Evolutionary conservation across 2,329 filamentous ascomycete genomes (phyloP).

Genomic region (Calcarisporium arbuscula): DNA sequence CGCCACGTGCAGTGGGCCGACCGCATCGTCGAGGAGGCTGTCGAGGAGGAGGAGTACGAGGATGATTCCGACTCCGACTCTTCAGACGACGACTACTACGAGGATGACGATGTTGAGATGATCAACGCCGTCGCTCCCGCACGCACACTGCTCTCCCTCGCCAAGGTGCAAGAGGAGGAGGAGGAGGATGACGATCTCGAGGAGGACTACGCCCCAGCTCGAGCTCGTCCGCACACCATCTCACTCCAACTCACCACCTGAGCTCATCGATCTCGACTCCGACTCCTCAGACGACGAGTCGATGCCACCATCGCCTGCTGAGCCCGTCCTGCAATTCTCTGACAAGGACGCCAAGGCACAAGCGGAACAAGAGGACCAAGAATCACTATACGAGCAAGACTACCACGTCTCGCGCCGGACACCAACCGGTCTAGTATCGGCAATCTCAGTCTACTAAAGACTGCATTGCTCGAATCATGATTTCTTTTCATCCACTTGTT

Average conservation of each 20-base stretch:
- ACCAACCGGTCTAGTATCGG: slow-evolving; percentile 43
- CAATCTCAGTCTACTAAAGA: slow-evolving; percentile 51
- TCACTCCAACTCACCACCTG: slow-evolving; percentile 59
- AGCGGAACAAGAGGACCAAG: slow-evolving; percentile 33
- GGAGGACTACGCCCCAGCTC: slow-evolving; percentile 59
- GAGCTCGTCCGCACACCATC: slow-evolving; percentile 64
- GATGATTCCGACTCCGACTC: slow-evolving; percentile 53
- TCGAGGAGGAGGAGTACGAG: slow-evolving; percentile 58
- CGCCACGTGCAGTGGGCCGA: slow-evolving; percentile 86
- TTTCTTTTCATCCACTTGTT: slow-evolving; percentile 3
- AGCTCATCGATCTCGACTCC: slow-evolving; percentile 61
- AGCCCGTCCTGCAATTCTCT: slow-evolving; percentile 51
- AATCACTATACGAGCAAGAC: slow-evolving; percentile 43
- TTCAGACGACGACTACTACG: slow-evolving; percentile 42
- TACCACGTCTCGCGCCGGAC: slow-evolving; percentile 49
- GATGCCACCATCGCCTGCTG: slow-evolving; percentile 65
- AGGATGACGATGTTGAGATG: slow-evolving; percentile 56
- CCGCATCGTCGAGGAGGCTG: slow-evolving; percentile 61
- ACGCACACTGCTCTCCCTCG: slow-evolving; percentile 31
- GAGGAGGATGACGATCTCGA: slow-evolving; percentile 50
- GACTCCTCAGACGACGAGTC: slow-evolving; percentile 71
- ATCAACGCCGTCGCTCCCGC: slow-evolving; percentile 36
- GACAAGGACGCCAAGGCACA: slow-evolving; percentile 47
- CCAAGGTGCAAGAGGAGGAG: slow-evolving; percentile 36
- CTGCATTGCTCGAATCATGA: slow-evolving; percentile 10